A percentile compares a stretch with the other conserved stretches of the same genome.
Evolutionary conservation across 2,329 filamentous ascomycete genomes (phyloP).

Genomic region (Beauveria bassiana): DNA sequence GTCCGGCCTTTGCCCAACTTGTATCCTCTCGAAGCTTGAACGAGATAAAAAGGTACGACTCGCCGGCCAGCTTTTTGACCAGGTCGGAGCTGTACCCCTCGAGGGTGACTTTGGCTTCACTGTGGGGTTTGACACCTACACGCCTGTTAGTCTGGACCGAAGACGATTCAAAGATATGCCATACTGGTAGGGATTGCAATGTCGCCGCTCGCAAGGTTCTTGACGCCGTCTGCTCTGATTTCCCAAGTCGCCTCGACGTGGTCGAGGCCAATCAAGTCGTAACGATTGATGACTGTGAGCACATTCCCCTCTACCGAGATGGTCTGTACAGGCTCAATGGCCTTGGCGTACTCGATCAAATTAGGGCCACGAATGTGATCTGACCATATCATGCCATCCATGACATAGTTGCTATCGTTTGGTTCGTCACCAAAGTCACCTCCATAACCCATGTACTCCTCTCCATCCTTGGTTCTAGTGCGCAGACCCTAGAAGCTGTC

Average conservation of each 20-base stretch:
- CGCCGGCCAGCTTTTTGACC: constrained; percentile 20
- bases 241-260: constrained; percentile 39
- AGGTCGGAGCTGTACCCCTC: constrained; percentile 22
- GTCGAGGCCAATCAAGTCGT: constrained; percentile 46
- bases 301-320: constrained; percentile 33
- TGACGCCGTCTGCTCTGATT: constrained; percentile 31
- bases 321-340: constrained; percentile 50
- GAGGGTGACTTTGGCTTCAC: constrained; percentile 24
- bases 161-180: constrained; percentile 5
- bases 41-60: constrained; percentile 40
- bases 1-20: constrained; percentile 44
- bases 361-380: constrained; percentile 45
- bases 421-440: constrained; percentile 55
- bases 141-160: constrained; percentile 19
- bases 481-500: constrained; percentile 30
- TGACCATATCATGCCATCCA: constrained; percentile 43
- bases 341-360: constrained; percentile 48
- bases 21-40: constrained; percentile 37
- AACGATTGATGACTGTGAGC: constrained; percentile 42
- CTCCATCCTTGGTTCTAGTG: constrained; percentile 32
- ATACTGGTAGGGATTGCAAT: constrained; percentile 34
- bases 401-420: constrained; percentile 52
- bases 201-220: constrained; percentile 24
- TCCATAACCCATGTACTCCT: constrained; percentile 48
- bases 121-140: constrained; percentile 31